Evolutionary conservation across 2,329 filamentous ascomycete species (phyloP).

Genomic region (Periconia sp.): DNA sequence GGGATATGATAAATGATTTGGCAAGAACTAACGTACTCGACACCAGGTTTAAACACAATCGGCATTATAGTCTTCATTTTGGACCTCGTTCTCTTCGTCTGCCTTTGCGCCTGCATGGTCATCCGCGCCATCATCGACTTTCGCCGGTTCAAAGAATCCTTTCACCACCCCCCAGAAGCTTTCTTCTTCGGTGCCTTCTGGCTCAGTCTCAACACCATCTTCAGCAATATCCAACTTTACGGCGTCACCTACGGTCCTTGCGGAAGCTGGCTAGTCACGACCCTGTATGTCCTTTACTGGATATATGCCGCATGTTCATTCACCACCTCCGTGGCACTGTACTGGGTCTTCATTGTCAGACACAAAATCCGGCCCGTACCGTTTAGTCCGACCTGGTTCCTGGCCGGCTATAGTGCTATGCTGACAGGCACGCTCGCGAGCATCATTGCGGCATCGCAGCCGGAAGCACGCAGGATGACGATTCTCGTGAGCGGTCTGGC

Average conservation of each 20-base stretch:
- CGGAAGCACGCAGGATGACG: constrained; percentile 55
- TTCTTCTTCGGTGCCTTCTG: constrained; percentile 50
- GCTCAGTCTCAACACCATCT: constrained; percentile 39
- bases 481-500: constrained; percentile 67
- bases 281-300: constrained; percentile 44
- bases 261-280: constrained; percentile 38
- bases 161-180: constrained; percentile 51
- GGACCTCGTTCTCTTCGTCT: constrained; percentile 49
- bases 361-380: constrained; percentile 60
- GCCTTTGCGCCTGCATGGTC: constrained; percentile 22
- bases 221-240: constrained; percentile 40
- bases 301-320: constrained; percentile 43
- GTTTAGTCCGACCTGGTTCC: constrained; percentile 71
- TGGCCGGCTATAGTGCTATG: constrained; percentile 70
- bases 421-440: constrained; percentile 69
- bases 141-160: constrained; percentile 43
- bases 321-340: constrained; percentile 45
- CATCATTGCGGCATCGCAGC: constrained; percentile 62
- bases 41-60: constrained; percentile 49
- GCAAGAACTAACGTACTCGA: not conserved
- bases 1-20: too few species aligned
- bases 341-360: constrained; percentile 63
- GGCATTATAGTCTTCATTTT: constrained; percentile 54
- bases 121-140: constrained; percentile 46
- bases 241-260: constrained; percentile 31